Evolutionary conservation across 176 grass and related monocot species (phyloP), one percentile per base, ranked within the genome.

Genomic region (Microstegium vimineum): DNA sequence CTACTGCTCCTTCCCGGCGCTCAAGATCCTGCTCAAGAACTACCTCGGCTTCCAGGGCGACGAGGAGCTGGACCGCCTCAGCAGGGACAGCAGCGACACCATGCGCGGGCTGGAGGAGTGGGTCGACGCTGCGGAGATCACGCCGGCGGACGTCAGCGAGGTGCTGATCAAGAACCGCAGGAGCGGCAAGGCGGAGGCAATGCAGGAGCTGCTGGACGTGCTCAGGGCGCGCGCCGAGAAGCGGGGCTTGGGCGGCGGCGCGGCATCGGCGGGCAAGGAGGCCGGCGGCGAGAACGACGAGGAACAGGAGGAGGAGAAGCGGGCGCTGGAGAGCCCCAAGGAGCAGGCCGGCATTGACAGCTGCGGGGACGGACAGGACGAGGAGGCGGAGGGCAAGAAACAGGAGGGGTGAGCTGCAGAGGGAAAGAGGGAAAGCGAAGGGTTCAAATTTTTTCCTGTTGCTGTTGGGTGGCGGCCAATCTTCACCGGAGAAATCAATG

Each of bases 121-220:
- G 42, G 82, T 92, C 57, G 83, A 78, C 40, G 84, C 74, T 34
- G 89, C 86, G 26, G 84, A 91, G 89, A 94, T 94, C 71, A 97
- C 92, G 31, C 94, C 94, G 36, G 94, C 94, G 32, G 94, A 97
- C 68, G 94, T 97, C 4, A 94, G 91, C 83, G 94, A 94, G 92
- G 70, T 94, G 52, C 86, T 97, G 69, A 97, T 92, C 67, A 94
- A 97, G 80, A 92, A 92, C 73, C 79, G 91, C 1, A 69, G 89
- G 49, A 69, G 68, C 61, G 79, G 88, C n/a, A 84, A 79, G 75
- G n/a, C 42, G 14, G 67, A 88, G 13, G 89, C 91, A 10, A 78
- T 86, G 82, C 69, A 8, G 5, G 84, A 83, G 74, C 81, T 92
- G 27, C 68, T 97, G 18, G 64, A 28, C 8, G 69, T 37, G 0